Percentiles rank a stretch among this genome's conserved stretches.
These are phyloP conservation scores for Boletales sp. DNA, from an alignment of 768 basidiomycete species.

Conservation along the genomic window DNA sequence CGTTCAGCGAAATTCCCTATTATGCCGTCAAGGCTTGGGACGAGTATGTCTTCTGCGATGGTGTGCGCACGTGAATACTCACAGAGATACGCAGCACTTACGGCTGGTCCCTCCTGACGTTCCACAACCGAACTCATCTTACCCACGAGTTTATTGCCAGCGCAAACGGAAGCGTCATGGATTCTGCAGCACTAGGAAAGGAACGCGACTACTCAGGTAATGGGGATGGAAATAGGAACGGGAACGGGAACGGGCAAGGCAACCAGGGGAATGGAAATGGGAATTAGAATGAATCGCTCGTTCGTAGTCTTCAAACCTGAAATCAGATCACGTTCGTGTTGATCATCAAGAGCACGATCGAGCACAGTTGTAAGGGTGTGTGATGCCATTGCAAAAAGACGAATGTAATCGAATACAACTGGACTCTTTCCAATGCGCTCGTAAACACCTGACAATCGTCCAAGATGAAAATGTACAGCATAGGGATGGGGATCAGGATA, in stretches of 20 bases:
- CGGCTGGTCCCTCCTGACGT: slow-evolving; percentile 28
- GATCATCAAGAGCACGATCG: too few relatives aligned
- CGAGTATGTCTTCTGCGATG: slow-evolving; percentile 7
- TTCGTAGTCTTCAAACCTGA: too few relatives aligned
- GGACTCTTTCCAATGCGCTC: slow-evolving; percentile 1
- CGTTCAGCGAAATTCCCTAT: neutral
- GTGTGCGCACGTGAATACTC: too few relatives aligned
- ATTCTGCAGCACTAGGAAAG: slow-evolving; percentile 24
- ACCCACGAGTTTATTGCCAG: slow-evolving; percentile 29
- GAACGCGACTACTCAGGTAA: slow-evolving; percentile 27
- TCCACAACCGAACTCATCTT: slow-evolving; percentile 28
- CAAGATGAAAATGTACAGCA: slow-evolving; percentile 23
- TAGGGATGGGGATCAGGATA: slow-evolving; percentile 15
- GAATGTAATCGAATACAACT: slow-evolving; percentile 1
- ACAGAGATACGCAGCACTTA: slow-evolving; percentile 9
- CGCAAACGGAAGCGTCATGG: slow-evolving; percentile 25
- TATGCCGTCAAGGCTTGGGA: slow-evolving; percentile 8
- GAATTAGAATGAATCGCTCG: too few relatives aligned
- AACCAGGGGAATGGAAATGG: too few relatives aligned
- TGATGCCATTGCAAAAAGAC: slow-evolving; percentile 1
- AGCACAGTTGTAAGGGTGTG: too few relatives aligned
- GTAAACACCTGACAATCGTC: neutral
- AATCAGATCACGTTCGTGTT: too few relatives aligned
- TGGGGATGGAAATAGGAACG: slow-evolving; percentile 32
- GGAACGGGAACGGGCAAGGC: too few relatives aligned